phyloP scores from a whole-genome alignment of 805 yeast species.

The Candida ipomoeae region DNA sequence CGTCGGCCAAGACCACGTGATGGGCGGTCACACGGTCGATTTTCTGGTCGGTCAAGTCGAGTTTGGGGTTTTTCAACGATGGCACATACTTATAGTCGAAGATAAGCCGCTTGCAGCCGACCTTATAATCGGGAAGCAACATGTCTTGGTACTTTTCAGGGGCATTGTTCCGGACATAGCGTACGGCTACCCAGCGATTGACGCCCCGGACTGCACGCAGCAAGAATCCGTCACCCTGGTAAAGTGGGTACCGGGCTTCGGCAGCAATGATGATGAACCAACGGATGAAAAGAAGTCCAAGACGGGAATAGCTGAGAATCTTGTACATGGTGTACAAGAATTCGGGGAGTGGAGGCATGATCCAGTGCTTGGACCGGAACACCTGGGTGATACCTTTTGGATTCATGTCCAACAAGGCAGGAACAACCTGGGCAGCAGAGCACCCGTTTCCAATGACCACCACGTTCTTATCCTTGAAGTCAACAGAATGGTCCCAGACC shows the following conservation, averaged over 20 bases:
- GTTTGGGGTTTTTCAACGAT: slow-evolving; percentile 27
- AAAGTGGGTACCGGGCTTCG: slow-evolving; percentile 35
- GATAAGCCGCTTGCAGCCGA: slow-evolving; percentile 41
- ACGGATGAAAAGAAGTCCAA: slow-evolving; percentile 28
- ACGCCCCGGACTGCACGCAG: slow-evolving; percentile 26
- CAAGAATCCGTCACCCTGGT: slow-evolving; percentile 25
- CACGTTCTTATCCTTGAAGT: slow-evolving; percentile 32
- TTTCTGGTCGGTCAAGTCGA: slow-evolving; percentile 21
- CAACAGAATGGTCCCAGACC: slow-evolving; percentile 31
- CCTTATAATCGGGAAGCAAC: slow-evolving; percentile 35
- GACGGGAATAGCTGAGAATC: slow-evolving; percentile 22
- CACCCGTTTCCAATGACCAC: slow-evolving; percentile 42
- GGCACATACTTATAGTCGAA: slow-evolving; percentile 37
- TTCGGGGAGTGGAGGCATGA: slow-evolving; percentile 36
- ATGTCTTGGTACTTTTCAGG: slow-evolving; percentile 32
- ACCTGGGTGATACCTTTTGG: slow-evolving; percentile 30
- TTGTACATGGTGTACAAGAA: slow-evolving; percentile 20
- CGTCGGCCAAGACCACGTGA: slow-evolving; percentile 26
- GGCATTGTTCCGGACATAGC: slow-evolving; percentile 26
- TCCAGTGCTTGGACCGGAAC: slow-evolving; percentile 34
- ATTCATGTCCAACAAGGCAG: slow-evolving; percentile 28
- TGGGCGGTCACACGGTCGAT: slow-evolving; percentile 28
- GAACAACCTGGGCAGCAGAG: slow-evolving; percentile 40
- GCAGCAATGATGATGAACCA: slow-evolving; percentile 27
- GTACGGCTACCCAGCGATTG: slow-evolving; percentile 17